phyloP scores from a whole-genome alignment of 768 basidiomycete species.

The Fomitopsis serialis region DNA sequence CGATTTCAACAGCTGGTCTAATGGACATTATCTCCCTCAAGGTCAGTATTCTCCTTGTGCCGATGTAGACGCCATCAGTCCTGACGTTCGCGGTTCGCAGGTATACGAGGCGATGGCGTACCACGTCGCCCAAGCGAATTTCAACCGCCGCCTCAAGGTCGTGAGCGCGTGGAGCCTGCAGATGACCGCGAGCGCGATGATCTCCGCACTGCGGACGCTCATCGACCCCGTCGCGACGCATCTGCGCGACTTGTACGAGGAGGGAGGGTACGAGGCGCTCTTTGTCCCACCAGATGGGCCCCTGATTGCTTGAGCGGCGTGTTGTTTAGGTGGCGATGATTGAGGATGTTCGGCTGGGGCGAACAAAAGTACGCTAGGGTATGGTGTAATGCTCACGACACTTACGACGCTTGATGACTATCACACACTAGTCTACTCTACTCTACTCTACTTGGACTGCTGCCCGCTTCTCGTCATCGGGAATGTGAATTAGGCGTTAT shows the following conservation, averaged over 20 bases:
- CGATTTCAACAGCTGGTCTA: conserved; percentile 64
- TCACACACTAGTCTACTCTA: background rate
- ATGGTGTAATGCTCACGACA: background rate
- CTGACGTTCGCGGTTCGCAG: conserved; percentile 26
- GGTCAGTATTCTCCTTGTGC: conserved; percentile 32
- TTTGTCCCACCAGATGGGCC: conserved; percentile 1
- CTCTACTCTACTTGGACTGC: too few species aligned
- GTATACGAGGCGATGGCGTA: conserved; percentile 91
- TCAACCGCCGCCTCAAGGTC: conserved; percentile 83
- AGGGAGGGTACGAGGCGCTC: conserved; percentile 9
- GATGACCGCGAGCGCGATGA: conserved; percentile 83
- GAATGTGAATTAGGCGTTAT: background rate
- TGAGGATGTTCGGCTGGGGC: too few species aligned
- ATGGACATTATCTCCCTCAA: conserved; percentile 88
- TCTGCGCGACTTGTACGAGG: conserved; percentile 26
- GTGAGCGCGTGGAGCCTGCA: conserved; percentile 95
- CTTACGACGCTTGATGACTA: background rate
- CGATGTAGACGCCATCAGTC: too few species aligned
- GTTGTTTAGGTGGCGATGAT: too few species aligned
- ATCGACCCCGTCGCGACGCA: conserved; percentile 57
- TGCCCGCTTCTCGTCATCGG: too few species aligned
- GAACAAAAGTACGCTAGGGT: background rate
- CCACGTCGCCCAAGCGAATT: conserved; percentile 88
- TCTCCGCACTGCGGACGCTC: conserved; percentile 69
- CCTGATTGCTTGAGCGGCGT: background rate